These are phyloP conservation scores for Cladosporium sp. DNA, from an alignment of 2,329 filamentous ascomycete species.

Conservation along the genomic window DNA sequence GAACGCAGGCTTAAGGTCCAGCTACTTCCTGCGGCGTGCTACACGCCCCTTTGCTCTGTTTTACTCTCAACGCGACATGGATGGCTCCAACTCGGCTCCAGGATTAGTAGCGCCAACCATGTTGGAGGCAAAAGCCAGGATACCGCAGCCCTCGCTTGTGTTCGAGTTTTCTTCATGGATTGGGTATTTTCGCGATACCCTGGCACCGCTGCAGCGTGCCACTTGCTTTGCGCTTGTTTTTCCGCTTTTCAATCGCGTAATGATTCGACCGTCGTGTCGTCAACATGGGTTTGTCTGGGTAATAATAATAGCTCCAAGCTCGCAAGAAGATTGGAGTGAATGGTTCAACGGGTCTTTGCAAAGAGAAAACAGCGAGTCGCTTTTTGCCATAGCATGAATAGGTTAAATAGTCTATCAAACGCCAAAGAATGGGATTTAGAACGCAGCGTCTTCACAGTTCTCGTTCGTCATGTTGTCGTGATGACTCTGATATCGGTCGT, in stretches of 20 bases:
- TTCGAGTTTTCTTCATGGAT: background rate
- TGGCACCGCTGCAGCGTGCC: background rate
- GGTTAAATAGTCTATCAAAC: background rate
- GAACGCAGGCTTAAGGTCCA: background rate
- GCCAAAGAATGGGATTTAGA: background rate
- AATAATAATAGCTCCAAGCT: constrained; percentile 1
- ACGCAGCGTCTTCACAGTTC: background rate
- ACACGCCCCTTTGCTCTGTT: too few species aligned
- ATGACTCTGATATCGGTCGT: background rate
- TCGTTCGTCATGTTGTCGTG: background rate
- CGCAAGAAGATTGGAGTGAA: background rate
- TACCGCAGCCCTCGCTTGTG: background rate
- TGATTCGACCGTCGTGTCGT: background rate
- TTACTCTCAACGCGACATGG: background rate
- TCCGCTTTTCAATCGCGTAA: background rate
- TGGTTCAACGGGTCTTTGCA: background rate
- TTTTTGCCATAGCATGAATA: background rate
- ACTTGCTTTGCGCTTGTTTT: background rate
- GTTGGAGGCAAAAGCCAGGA: constrained; percentile 5
- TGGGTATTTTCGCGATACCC: background rate
- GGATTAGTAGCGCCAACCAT: background rate
- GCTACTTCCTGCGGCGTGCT: too few species aligned
- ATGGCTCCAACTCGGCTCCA: too few species aligned
- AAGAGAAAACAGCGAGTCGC: background rate
- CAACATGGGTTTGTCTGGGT: background rate